phyloP scores from a whole-genome alignment of 108 stramenopile genomes.

The Cyclotella distinguenda region DNA sequence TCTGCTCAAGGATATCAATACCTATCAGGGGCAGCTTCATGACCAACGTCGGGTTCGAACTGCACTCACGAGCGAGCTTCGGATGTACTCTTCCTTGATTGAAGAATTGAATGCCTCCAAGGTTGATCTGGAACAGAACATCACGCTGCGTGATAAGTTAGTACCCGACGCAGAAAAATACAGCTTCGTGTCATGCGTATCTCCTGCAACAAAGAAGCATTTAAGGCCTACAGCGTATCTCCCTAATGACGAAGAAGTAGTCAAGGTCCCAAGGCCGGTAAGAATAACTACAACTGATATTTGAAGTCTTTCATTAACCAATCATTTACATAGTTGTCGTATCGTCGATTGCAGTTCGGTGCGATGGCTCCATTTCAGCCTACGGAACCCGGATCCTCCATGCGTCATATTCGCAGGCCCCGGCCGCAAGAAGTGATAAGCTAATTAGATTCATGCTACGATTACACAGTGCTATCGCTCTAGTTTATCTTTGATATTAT shows the following conservation, averaged over 20 bases:
- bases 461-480: too few relatives aligned
- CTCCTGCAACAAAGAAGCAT: background rate
- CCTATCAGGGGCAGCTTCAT: constrained; percentile 12
- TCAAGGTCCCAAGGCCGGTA: constrained; percentile 13
- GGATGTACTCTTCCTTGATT: constrained; percentile 20
- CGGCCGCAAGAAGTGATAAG: too few relatives aligned
- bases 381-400: constrained; percentile 1
- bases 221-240: constrained; percentile 17
- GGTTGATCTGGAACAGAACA: background rate
- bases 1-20: constrained; percentile 12
- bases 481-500: too few relatives aligned
- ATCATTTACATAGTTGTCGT: background rate
- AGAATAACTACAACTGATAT: background rate
- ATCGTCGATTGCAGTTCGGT: constrained; percentile 2
- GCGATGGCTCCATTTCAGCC: constrained; percentile 14
- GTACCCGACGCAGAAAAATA: background rate
- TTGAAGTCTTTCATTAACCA: background rate
- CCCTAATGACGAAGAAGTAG: constrained; percentile 11
- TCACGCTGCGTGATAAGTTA: constrained; percentile 1
- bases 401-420: constrained; percentile 15
- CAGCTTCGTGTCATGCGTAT: background rate
- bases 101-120: background rate
- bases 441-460: too few relatives aligned
- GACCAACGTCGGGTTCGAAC: constrained; percentile 12
- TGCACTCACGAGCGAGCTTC: constrained; percentile 16